Evolutionary conservation across 805 yeast species (phyloP).

Genomic region (Kregervanrija pseudodelftensis): DNA sequence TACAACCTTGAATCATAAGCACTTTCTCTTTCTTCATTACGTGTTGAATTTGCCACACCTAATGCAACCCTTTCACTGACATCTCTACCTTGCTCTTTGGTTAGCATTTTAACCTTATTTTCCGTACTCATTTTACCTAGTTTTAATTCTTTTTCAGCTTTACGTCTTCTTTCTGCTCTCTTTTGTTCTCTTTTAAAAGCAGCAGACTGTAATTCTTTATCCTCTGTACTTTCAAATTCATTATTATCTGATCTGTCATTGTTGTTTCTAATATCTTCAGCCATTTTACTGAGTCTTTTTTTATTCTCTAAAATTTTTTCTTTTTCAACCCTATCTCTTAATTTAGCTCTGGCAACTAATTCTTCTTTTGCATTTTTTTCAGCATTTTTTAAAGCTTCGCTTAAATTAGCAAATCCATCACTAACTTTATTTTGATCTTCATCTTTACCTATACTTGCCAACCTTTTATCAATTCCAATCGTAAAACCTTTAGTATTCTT

Average conservation of each 20-base stretch:
- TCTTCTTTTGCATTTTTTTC: conserved; percentile 54
- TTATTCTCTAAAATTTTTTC: conserved; percentile 44
- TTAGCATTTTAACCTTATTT: conserved; percentile 34
- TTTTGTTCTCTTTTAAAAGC: conserved; percentile 31
- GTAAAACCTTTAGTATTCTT: conserved; percentile 89
- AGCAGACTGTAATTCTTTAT: conserved; percentile 10
- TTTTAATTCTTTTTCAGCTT: conserved; percentile 41
- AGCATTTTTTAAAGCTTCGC: conserved; percentile 67
- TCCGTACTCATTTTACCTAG: conserved; percentile 38
- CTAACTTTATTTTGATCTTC: conserved; percentile 36
- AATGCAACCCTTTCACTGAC: conserved; percentile 49
- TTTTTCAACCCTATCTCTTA: conserved; percentile 43
- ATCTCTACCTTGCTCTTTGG: conserved; percentile 42
- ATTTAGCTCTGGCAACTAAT: conserved; percentile 41
- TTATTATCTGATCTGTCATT: conserved; percentile 4
- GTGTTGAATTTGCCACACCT: conserved; percentile 30
- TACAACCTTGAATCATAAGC: conserved; percentile 56
- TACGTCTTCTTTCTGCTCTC: conserved; percentile 37
- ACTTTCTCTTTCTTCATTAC: conserved; percentile 27
- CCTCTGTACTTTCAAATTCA: conserved; percentile 10
- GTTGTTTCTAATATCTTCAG: conserved; percentile 37
- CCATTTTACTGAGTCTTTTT: conserved; percentile 42
- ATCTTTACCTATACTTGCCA: conserved; percentile 43
- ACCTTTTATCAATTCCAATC: conserved; percentile 69
- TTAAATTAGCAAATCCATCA: conserved; percentile 53